Base-by-base conservation (phyloP, 768 basidiomycete species). In the Phlebiopsis gigantea region DNA sequence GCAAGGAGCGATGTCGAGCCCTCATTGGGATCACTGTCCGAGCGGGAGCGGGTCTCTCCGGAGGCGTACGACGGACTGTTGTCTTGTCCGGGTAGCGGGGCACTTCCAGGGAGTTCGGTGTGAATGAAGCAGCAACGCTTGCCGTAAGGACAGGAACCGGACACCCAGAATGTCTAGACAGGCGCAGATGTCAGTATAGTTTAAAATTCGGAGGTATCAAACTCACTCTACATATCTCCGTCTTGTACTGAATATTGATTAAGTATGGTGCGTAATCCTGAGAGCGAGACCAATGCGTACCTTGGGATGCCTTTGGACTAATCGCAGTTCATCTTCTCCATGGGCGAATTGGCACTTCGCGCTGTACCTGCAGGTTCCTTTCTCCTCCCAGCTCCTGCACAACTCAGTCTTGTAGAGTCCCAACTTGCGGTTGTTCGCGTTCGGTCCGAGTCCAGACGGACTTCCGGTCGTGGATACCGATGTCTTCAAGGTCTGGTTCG, bases 51-150 rank as follows among this genome's bases (percentile, higher is more conserved):
- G 12, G 78, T 78, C 66, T 81, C 79, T 31, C 74, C 66, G 31
- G 62, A 63, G 55, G 79, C 76, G 48, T 82, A 79, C 30, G 81
- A 83, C 34, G 83, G 76, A n/a, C 17, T 30, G 47, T 30, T 77
- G 30, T 77, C 79, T 31, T 80, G 75, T 46, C 80, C 80, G 55
- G 80, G 73, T 19, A 76, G 74, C 22, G 17, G 17, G 25, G 81
- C 85, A n/a, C 80, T 76, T 45, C 78, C 76, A 17, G 90, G 88
- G 45, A 91, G 77, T 65, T 90, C 90, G 1, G 92, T 93, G 66
- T 94, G 92, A 64, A 94, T 93, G 79, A 94, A 94, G 74, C 92
- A 94, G 71, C 92, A 94, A 56, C 92, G 75, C 71, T 93, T 93
- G 53, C 93, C 92, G 62, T 94, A 94, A 0, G 92, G 92, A 67